Percentiles rank a stretch among this genome's conserved stretches.
Evolutionary conservation across 2,329 filamentous ascomycete species (phyloP).

Genomic region (Microsporum canis): DNA sequence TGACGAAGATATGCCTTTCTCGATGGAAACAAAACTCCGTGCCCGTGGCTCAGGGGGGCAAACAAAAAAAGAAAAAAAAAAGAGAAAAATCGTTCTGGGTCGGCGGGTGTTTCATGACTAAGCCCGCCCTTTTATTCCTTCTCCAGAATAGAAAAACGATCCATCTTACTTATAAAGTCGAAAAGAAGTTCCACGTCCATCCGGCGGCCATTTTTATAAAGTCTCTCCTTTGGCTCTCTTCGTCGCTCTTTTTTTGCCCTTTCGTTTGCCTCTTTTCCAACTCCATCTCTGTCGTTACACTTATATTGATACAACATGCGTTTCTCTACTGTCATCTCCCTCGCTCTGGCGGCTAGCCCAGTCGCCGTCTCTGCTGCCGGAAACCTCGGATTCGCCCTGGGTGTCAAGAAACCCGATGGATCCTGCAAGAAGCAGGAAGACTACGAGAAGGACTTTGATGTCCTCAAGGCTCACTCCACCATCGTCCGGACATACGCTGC

Average conservation of each 20-base stretch:
- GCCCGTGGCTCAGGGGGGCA: background rate
- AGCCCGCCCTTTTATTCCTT: background rate
- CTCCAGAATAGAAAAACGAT: background rate
- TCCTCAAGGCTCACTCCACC: constrained; percentile 43
- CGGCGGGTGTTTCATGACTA: constrained; percentile 1
- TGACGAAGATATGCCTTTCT: too few species aligned
- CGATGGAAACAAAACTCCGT: too few species aligned
- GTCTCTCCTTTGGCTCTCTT: constrained; percentile 4
- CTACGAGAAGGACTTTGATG: constrained; percentile 55
- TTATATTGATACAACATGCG: constrained; percentile 35
- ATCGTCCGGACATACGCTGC: constrained; percentile 58
- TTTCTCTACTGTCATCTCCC: constrained; percentile 30
- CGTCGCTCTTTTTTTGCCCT: background rate
- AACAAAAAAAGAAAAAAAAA: background rate
- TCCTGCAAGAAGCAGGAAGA: constrained; percentile 52
- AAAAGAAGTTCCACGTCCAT: background rate
- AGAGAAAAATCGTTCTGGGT: background rate
- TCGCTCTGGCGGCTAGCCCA: constrained; percentile 36
- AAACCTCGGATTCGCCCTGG: constrained; percentile 54
- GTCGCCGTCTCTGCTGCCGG: constrained; percentile 43
- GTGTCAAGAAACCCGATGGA: constrained; percentile 50
- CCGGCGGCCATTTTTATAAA: background rate
- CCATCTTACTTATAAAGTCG: background rate
- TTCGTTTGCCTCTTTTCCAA: background rate
- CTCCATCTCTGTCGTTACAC: background rate